Evolutionary conservation across 176 grass and related monocot species (phyloP).

Genomic region (Oryza brachyantha): DNA sequence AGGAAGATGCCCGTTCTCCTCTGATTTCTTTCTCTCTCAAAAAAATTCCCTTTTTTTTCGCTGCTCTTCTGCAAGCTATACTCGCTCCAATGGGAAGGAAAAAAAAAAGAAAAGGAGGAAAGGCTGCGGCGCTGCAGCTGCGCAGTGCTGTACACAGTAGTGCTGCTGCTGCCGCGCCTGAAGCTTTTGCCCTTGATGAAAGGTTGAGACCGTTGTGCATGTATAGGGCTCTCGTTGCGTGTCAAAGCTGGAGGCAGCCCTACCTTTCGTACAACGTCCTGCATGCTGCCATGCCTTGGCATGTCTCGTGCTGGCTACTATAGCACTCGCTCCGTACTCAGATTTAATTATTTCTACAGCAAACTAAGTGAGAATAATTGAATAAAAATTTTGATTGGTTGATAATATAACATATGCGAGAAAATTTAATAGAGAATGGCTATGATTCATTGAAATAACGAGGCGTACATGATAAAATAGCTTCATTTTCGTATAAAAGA

Average conservation of each 20-base stretch:
- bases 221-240: constrained; percentile 18
- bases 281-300: constrained; percentile 11
- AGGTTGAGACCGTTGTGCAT: constrained; percentile 31
- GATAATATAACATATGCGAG: too few relatives aligned
- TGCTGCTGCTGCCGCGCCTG: constrained; percentile 9
- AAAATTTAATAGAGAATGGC: too few relatives aligned
- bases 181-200: constrained; percentile 8
- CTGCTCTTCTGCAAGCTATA: not conserved
- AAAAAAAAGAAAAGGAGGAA: constrained; percentile 2
- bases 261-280: constrained; percentile 15
- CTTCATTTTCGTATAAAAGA: too few relatives aligned
- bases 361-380: too few relatives aligned
- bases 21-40: not conserved
- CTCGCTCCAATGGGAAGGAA: not conserved
- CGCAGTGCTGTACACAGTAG: constrained; percentile 33
- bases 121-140: constrained; percentile 37
- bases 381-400: too few relatives aligned
- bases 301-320: not conserved
- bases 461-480: too few relatives aligned
- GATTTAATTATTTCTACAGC: too few relatives aligned
- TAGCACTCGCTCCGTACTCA: too few relatives aligned
- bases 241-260: constrained; percentile 41
- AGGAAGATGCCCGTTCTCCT: not conserved
- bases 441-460: too few relatives aligned
- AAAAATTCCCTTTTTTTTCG: not conserved